Base-by-base conservation (phyloP, 306 rosid genomes). In the Cucumis melo region DNA sequence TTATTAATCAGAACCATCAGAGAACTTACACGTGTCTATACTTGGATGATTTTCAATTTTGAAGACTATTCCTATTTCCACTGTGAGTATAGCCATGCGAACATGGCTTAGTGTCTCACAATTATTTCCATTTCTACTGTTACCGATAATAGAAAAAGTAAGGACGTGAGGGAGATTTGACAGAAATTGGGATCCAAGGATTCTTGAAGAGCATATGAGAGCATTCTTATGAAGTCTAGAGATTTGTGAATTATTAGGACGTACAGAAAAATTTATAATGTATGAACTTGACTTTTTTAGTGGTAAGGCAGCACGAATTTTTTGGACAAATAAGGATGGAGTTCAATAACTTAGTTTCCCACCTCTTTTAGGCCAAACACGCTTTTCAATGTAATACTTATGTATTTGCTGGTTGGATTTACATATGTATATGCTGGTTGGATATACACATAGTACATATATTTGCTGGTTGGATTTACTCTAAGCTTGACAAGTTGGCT, bases 11-110 rank as follows among this genome's bases (percentile, higher is more conserved):
- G 72, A 34, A 17, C 48, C 38, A 64, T 36, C 48, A 64, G 24
- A 64, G 24, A 64, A 2, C 53, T 2, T 64, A 34, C 19, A 64
- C 72, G 27, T 36, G 50, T 36, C 48, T 64, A n/a, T 64, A 19
- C 8, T 64, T 64, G 72, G 72, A 64, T 64, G 72, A 36, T 36
- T 64, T 64, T 64, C 72, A 64, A 64, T 14, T 62, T 62, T 62
- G 21, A 62, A 62, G 42, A 61, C 67, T 62, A 32, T 62, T 29
- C 36, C 38, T 5, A 32, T 59, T 59, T 24, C 41, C 67, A 29
- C 67, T 15, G 67, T 61, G 67, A 29, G 67, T 62, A 62, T 62
- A 62, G 67, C 67, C 67, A 62, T 62, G 67, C 20, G 0, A 5
- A 12, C 67, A 62, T 62, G 67, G 67, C 67, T 62, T 62, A 15